phyloP scores from a whole-genome alignment of 1,284 basidiomycete species.

The Ganoderma leucocontextum region DNA sequence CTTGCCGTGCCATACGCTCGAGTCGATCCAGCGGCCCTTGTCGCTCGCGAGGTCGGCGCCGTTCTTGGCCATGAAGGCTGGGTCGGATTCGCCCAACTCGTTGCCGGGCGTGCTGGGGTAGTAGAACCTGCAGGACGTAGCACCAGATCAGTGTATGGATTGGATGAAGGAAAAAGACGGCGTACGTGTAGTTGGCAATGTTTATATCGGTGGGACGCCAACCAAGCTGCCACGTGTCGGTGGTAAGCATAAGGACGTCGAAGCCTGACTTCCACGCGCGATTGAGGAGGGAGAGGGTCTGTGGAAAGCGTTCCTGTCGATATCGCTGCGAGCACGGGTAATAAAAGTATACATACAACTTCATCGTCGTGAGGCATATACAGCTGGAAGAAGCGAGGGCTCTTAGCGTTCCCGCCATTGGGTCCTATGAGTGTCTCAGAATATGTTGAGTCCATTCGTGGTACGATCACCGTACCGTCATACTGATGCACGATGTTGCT shows the following conservation, averaged over 20 bases:
- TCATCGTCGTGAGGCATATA: constrained; percentile 69
- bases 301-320: neutral
- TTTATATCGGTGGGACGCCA: constrained; percentile 67
- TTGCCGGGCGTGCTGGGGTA: constrained; percentile 51
- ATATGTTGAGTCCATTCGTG: neutral
- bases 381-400: constrained; percentile 66
- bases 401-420: constrained; percentile 48
- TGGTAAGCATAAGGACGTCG: constrained; percentile 61
- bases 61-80: constrained; percentile 61
- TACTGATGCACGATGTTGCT: constrained; percentile 49
- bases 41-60: constrained; percentile 54
- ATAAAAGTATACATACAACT: constrained; percentile 38
- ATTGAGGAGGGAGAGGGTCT: constrained; percentile 55
- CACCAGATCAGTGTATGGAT: neutral
- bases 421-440: constrained; percentile 33
- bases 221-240: constrained; percentile 69
- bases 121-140: constrained; percentile 46
- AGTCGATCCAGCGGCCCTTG: constrained; percentile 62
- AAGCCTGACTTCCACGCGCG: constrained; percentile 59
- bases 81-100: constrained; percentile 61
- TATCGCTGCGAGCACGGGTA: neutral
- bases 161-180: constrained; percentile 3
- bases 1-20: constrained; percentile 64
- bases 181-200: constrained; percentile 58
- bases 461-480: constrained; percentile 28